Base-by-base conservation (phyloP, 139 green algal species). In the Tetraselmis chui region DNA sequence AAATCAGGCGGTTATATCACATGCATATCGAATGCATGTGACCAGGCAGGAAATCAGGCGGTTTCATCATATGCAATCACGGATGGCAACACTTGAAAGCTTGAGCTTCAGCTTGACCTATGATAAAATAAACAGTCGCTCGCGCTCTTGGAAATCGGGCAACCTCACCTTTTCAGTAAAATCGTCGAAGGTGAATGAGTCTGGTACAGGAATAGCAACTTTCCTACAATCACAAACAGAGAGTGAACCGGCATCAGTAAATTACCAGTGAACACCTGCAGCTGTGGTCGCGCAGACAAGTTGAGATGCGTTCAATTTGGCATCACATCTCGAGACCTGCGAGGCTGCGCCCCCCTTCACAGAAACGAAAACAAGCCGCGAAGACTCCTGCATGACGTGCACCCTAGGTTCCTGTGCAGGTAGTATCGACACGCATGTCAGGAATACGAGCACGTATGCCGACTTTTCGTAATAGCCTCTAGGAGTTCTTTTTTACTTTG, bases 321-420 rank as follows among this genome's bases (percentile, higher is more conserved):
- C 45, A 67, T 5, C 45, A 67, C 11, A 18, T 5, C 11, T 25
- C 18, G 11, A 79, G 31, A 90, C 90, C 83, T 83, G 67, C 92
- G 79, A 1, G 93, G 92, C 31, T 94, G 93, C 0, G 91, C 91
- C 76, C 94, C n/a, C 89, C 59, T 91, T 91, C 1, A 97, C 90
- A 1, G 86, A 95, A 0, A 96, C 91, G 80, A 97, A 97, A 29
- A 97, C 93, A 11, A 97, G 88, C 1, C 93, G 86, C 5, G 88
- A 93, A 1, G 93, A 90, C 26, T 95, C 91, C 93, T 96, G 90
- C 76, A 75, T n/a, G n/a, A n/a, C n/a, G n/a, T n/a, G n/a, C n/a
- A n/a, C n/a, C n/a, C n/a, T n/a, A n/a, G n/a, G n/a, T n/a, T n/a
- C n/a, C n/a, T n/a, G n/a, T n/a, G n/a, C n/a, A n/a, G n/a, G n/a